Base-by-base conservation (phyloP, 2,329 filamentous ascomycete species). In the Colletotrichum neosansevieriae region DNA sequence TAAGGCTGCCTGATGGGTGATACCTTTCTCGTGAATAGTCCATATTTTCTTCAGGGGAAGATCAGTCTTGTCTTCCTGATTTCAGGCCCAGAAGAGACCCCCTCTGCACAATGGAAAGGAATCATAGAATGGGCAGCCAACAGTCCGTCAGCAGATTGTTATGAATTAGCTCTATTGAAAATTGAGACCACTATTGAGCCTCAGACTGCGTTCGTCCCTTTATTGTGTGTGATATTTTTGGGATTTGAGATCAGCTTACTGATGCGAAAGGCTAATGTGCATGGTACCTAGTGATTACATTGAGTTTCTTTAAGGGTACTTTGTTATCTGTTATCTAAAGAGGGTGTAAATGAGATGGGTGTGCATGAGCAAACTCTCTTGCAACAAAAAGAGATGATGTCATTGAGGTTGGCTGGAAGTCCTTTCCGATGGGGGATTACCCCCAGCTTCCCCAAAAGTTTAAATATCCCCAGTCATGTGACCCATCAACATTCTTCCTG, bases 61-160 rank as follows among this genome's bases (percentile, higher is more conserved):
- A 66, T 21, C 11, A 57, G 34, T 61, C 61, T 42, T 49, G 47
- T 38, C 54, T 56, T 53, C 65, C 53, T 54, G 47, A 54, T 53
- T 54, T 19, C 12, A 12, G 24, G 36, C 47, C 54, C 21, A 17
- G 34, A n/a, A 54, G 47, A 60, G 62, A n/a, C n/a, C n/a, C 61
- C 58, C 29, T 40, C 19, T 56, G n/a, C 66, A 59, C 54, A 53
- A 56, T 9, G 29, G 29, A 38, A 47, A 40, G 49, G 42, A 45
- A 50, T 42, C 44, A 58, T 63, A 53, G 57, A 69, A 49, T 49
- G 67, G 58, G 59, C 53, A 63, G 40, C 21, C 58, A 68, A 63
- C 54, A 64, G 54, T 70, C 59, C 64, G 53, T 70, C 38, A 65
- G 58, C 68, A 70, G 58, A 70, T 70, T 70, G 64, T 69, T 70